Conservation (phyloP, 83 land plant genomes). For the Larix sibirica region DNA sequence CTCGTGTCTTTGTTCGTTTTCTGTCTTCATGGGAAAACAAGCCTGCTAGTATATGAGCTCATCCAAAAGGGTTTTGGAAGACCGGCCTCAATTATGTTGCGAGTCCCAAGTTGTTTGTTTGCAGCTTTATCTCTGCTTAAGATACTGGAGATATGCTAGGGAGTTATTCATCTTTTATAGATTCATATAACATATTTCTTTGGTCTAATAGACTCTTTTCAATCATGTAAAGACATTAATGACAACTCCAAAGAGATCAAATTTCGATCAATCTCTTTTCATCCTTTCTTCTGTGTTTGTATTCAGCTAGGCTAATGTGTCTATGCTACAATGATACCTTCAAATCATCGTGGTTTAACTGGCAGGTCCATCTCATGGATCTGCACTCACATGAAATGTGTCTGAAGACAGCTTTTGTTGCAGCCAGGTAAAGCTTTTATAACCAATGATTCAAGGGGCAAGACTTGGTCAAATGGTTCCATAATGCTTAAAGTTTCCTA, state of each 20-base stretch:
- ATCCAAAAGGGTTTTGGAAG: slow-evolving; percentile 77
- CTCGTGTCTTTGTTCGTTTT: slow-evolving; percentile 63
- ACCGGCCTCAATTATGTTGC: slow-evolving; percentile 13
- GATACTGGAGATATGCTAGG: not conserved
- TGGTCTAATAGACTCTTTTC: too few relatives aligned
- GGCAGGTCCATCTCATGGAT: slow-evolving; percentile 70
- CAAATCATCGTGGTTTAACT: not conserved
- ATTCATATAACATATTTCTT: too few relatives aligned
- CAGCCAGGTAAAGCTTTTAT: slow-evolving; percentile 43
- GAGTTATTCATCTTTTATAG: not conserved
- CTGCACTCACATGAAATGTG: slow-evolving; percentile 61
- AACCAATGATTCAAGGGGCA: not conserved
- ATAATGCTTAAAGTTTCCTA: not conserved
- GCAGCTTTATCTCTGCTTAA: not conserved
- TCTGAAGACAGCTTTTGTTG: slow-evolving; percentile 76
- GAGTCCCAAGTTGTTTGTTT: not conserved
- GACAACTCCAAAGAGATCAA: too few relatives aligned
- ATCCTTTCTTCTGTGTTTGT: too few relatives aligned
- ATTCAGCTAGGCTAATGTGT: not conserved
- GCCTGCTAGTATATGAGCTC: slow-evolving; percentile 71
- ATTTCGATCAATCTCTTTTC: too few relatives aligned
- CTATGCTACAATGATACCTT: not conserved
- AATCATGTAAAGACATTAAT: too few relatives aligned
- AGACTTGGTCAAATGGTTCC: not conserved
- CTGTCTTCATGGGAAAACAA: slow-evolving; percentile 42